Evolutionary conservation across 192 early-diverging fungal genomes (phyloP).

Genomic region (Powellomyces hirtus): DNA sequence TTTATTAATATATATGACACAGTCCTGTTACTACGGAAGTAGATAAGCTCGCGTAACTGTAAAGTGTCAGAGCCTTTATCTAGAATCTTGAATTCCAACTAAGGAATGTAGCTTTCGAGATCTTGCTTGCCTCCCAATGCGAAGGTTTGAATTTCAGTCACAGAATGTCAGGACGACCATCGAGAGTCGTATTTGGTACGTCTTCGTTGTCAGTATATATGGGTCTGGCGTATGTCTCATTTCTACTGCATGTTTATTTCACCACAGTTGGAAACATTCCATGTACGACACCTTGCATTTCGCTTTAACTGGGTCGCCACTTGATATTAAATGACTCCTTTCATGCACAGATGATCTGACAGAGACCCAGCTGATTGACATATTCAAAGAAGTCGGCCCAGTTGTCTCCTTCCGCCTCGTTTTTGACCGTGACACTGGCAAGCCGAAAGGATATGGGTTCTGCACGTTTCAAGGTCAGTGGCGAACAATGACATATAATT

Average conservation of each 20-base stretch:
- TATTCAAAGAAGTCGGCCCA: slow-evolving; percentile 91
- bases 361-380: slow-evolving; percentile 88
- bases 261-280: slow-evolving; percentile 47
- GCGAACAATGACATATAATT: background rate
- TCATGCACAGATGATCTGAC: slow-evolving; percentile 66
- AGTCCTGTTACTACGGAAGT: too few species aligned
- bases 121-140: too few species aligned
- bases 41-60: too few species aligned
- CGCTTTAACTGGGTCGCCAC: background rate
- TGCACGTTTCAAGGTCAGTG: slow-evolving; percentile 76
- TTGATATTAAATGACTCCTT: background rate
- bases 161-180: slow-evolving; percentile 10
- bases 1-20: too few species aligned
- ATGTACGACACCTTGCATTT: slow-evolving; percentile 12
- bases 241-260: background rate
- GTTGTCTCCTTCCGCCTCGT: slow-evolving; percentile 66
- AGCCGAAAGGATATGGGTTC: slow-evolving; percentile 93
- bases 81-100: too few species aligned
- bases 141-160: too few species aligned
- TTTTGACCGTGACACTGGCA: slow-evolving; percentile 84
- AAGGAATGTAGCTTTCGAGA: too few species aligned
- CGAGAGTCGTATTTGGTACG: slow-evolving; percentile 40
- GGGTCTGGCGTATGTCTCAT: background rate
- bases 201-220: background rate
- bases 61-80: too few species aligned